Evolutionary conservation across 2,329 filamentous ascomycete genomes (phyloP).

Genomic region (Dothistroma pini): DNA sequence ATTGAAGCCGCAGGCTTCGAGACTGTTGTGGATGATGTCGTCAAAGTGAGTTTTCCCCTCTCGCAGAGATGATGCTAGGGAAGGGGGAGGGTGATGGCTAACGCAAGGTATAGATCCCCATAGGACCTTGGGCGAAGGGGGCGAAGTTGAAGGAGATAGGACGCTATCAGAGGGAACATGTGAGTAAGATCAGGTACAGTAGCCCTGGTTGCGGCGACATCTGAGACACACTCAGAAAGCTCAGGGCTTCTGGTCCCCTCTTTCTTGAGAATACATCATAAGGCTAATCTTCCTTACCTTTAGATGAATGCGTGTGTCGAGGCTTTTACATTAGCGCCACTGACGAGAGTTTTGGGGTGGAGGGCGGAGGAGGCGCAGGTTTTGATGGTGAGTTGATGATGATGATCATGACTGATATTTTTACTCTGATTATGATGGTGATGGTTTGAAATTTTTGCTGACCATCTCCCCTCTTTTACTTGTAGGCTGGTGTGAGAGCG

Average conservation of each 20-base stretch:
- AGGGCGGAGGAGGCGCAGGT: slow-evolving; percentile 16
- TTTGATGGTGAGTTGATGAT: slow-evolving; percentile 13
- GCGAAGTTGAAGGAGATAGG: slow-evolving; percentile 39
- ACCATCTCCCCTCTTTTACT: too few relatives aligned
- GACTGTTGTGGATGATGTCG: slow-evolving; percentile 17
- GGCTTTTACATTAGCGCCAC: slow-evolving; percentile 39
- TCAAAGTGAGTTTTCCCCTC: slow-evolving; percentile 7
- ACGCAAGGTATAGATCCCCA: slow-evolving; percentile 2
- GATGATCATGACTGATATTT: too few relatives aligned
- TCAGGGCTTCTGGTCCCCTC: too few relatives aligned
- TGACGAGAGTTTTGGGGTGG: slow-evolving; percentile 40
- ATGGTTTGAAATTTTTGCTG: too few relatives aligned
- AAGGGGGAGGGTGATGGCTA: too few relatives aligned
- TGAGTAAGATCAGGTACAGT: too few relatives aligned
- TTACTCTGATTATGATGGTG: too few relatives aligned
- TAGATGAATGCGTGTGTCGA: slow-evolving; percentile 16
- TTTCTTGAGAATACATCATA: too few relatives aligned
- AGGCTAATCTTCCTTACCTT: too few relatives aligned
- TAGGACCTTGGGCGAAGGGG: slow-evolving; percentile 37
- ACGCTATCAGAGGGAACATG: slow-evolving; percentile 19
- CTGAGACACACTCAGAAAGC: too few relatives aligned
- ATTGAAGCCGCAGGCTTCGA: slow-evolving; percentile 21
- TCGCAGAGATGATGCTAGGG: too few relatives aligned
- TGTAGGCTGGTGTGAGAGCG: slow-evolving; percentile 8
- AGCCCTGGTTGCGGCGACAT: too few relatives aligned